Percentiles rank a stretch among this genome's conserved stretches.
phyloP scores from a whole-genome alignment of 2,329 filamentous ascomycete species.

The Graphiopsis chlorocephala region DNA sequence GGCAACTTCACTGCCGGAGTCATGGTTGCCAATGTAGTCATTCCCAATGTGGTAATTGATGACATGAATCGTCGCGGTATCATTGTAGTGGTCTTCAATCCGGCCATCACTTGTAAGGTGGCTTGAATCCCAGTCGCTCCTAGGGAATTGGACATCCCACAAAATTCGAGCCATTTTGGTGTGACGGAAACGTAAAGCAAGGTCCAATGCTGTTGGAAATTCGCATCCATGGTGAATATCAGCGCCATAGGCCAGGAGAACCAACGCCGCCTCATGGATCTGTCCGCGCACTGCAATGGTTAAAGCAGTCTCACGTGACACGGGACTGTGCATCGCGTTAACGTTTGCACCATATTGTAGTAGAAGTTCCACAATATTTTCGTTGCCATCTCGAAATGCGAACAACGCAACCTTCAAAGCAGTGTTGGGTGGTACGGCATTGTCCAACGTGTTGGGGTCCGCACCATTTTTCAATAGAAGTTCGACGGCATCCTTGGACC shows the following conservation, averaged over 20 bases:
- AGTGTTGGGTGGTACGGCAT: too few relatives aligned
- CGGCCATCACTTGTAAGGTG: neutral
- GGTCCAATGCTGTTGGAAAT: neutral
- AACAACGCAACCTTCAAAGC: too few relatives aligned
- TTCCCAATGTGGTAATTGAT: neutral
- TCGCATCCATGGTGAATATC: neutral
- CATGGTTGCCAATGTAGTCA: too few relatives aligned
- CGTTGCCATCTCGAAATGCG: too few relatives aligned
- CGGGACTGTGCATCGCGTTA: neutral
- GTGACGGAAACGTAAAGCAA: rapidly evolving
- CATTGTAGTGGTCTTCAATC: neutral
- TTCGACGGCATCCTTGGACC: neutral
- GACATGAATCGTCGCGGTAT: neutral
- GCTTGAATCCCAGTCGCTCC: neutral
- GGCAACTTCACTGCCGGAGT: too few relatives aligned
- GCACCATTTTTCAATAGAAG: neutral
- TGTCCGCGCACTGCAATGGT: too few relatives aligned
- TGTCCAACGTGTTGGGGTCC: neutral
- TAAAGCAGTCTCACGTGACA: too few relatives aligned
- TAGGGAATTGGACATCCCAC: neutral
- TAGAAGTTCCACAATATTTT: neutral
- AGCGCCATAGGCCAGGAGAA: neutral
- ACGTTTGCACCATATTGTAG: neutral
- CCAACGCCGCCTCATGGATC: neutral
- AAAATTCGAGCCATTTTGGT: neutral